Evolutionary conservation across 768 basidiomycete species (phyloP).

Genomic region (Dacryopinax primogenitus): DNA sequence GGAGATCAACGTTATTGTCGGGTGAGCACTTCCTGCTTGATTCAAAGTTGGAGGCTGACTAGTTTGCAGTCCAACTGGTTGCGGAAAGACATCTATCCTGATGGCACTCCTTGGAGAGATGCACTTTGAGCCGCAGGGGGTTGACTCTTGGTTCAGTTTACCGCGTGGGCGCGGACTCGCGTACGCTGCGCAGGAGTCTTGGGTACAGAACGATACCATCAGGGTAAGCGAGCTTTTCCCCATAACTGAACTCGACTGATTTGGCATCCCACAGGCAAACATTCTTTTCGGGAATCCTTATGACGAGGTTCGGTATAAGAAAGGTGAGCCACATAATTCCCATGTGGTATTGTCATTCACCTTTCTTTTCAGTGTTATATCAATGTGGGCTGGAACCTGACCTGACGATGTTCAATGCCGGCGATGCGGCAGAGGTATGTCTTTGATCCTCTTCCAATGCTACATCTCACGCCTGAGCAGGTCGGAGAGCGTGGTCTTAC

Average conservation of each 20-base stretch:
- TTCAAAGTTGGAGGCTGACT: conserved; percentile 22
- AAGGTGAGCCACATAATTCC: conserved; percentile 16
- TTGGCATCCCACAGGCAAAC: conserved; percentile 32
- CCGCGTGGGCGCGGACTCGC: conserved; percentile 14
- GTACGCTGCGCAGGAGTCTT: conserved; percentile 17
- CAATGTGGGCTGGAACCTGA: conserved; percentile 36
- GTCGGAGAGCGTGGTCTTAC: conserved; percentile 61
- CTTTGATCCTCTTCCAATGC: neutral
- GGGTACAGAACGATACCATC: conserved; percentile 17
- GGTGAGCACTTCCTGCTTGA: neutral
- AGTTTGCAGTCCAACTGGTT: neutral
- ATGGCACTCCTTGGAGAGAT: conserved; percentile 32
- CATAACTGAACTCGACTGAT: neutral
- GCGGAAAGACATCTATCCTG: conserved; percentile 16
- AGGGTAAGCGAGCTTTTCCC: conserved; percentile 26
- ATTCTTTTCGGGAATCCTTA: conserved; percentile 24
- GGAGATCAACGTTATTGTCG: conserved; percentile 29
- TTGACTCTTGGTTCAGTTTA: conserved; percentile 27
- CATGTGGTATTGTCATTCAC: neutral
- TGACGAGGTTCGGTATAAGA: conserved; percentile 24
- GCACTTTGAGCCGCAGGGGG: conserved; percentile 25
- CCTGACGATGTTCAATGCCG: conserved; percentile 40
- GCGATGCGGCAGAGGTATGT: conserved; percentile 46
- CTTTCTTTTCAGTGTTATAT: conserved; percentile 23
- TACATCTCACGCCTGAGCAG: neutral